Evolutionary conservation across 1,284 basidiomycete species (phyloP), one percentile per base, ranked within the genome.

Genomic region (Marasmius fiardii): DNA sequence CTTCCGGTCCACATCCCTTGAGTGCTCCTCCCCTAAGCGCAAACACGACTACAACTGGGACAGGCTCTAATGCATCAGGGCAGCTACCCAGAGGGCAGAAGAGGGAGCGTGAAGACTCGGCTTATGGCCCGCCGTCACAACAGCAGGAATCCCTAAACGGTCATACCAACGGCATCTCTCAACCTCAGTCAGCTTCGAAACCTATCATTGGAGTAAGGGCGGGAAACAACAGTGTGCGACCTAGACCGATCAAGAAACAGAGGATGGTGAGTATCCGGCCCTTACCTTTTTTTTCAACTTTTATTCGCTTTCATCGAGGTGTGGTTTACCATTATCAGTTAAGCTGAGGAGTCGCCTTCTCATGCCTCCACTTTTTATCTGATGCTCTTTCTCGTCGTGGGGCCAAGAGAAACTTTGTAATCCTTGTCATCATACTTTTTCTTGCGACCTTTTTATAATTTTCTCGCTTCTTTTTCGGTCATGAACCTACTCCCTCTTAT

Each of bases 231-330:
- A 80, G 77, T 50, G 80, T 77, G 16, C 76, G 85, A 57, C 86
- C 88, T 26, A 75, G 89, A 61, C 88, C 88, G 41, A 65, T 86
- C 49, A 91, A 91, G 78, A 90, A 88, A 70, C 86, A 85, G 66
- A 78, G 87, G 60, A 75, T 87, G 82, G 88, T 91, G 63, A 67
- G 82, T 74, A 31, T 45, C 23, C 44, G 28, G 28, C 14, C n/a
- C 35, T 11, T 2, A 5, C 5, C 35, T 11, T 37, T 37, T 55
- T 53, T 54, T 52, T n/a, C n/a, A n/a, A n/a, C 54, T 47, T 14
- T 33, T 37, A 24, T 20, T 43, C 45, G 14, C 26, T 43, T 43
- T 51, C 18, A 41, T 41, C 39, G 14, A 16, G 8, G 39, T 16
- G n/a, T 16, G 3, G 20, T n/a, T 49, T 21, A 43, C 35, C 52